Evolutionary conservation across 1,139 yeast genomes (phyloP).

Genomic region (Diutina neorugosa): DNA sequence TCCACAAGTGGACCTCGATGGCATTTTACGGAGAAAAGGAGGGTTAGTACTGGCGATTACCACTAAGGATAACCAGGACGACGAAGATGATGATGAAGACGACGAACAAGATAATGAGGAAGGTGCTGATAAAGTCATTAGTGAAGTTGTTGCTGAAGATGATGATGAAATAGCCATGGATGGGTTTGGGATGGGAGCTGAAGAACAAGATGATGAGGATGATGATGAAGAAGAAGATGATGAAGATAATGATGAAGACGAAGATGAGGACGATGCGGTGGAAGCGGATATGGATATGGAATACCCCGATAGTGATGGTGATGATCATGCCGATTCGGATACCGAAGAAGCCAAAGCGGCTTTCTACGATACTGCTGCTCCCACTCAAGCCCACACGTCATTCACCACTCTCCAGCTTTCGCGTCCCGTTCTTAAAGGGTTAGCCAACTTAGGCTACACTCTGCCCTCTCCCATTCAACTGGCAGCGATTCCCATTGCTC

Average conservation of each 20-base stretch:
- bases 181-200: conserved; percentile 48
- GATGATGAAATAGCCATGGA: conserved; percentile 51
- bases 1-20: conserved; percentile 76
- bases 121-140: conserved; percentile 12
- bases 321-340: conserved; percentile 9
- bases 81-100: conserved; percentile 12
- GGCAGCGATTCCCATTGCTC: conserved; percentile 85
- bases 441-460: conserved; percentile 67
- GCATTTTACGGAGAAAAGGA: conserved; percentile 72
- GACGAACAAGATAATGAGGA: conserved; percentile 9
- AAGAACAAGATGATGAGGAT: conserved; percentile 32
- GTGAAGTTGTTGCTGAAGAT: conserved; percentile 19
- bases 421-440: conserved; percentile 79
- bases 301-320: background rate
- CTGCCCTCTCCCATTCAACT: conserved; percentile 91
- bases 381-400: conserved; percentile 39
- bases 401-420: conserved; percentile 76
- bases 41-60: conserved; percentile 37
- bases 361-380: conserved; percentile 50
- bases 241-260: conserved; percentile 13
- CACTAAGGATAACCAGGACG: conserved; percentile 15
- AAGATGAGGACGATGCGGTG: conserved; percentile 21
- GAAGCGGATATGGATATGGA: conserved; percentile 21
- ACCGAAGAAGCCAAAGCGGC: conserved; percentile 62
- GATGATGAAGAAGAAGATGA: conserved; percentile 15